Base-by-base conservation (phyloP, 2,329 filamentous ascomycete species). In the Diaporthe sp. region DNA sequence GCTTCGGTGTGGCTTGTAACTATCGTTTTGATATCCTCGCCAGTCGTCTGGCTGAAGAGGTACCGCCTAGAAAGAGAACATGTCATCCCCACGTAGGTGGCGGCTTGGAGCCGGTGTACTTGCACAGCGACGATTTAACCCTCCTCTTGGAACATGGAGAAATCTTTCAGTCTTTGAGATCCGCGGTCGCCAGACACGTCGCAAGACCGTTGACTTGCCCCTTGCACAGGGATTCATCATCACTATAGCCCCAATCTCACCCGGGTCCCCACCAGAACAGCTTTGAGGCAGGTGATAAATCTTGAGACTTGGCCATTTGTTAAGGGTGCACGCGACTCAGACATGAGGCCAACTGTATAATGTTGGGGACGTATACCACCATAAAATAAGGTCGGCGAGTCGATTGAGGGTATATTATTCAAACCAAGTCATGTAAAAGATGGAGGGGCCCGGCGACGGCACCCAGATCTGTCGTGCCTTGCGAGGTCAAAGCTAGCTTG, bases 401-500 rank as follows among this genome's bases (percentile, higher is more conserved):
- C 28, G 22, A 13, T 34, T n/a, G 9, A 25, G 20, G 31, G 12
- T 51, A 10, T 7, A 13, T 37, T n/a, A 51, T 37, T 37, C 63
- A n/a, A 44, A 22, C 44, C 63, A 67, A 67, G 63, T 44, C 63
- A 67, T 51, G 63, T 51, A 68, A 37, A 34, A 68, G 34, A 28
- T 53, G 65, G 39, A 31, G 47, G 47, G 47, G 47, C 5, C 22
- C 65, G 65, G 65, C 65, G 34, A 53, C 47, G 34, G 65, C 15
- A 42, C 25, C 65, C 49, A 68, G 65, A 68, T 68, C 65, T 68
- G 65, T 68, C 65, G 65, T 68, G 65, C 65, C 65, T 68, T 53
- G 65, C 65, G 47, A 68, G 47, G 31, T 68, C 47, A 68, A 25
- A 28, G 47, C 47, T 53, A 28, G 39, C 8, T 12, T 25, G 17